Base-by-base conservation (phyloP, 2,329 filamentous ascomycete genomes). In the Calcarisporium arbuscula region DNA sequence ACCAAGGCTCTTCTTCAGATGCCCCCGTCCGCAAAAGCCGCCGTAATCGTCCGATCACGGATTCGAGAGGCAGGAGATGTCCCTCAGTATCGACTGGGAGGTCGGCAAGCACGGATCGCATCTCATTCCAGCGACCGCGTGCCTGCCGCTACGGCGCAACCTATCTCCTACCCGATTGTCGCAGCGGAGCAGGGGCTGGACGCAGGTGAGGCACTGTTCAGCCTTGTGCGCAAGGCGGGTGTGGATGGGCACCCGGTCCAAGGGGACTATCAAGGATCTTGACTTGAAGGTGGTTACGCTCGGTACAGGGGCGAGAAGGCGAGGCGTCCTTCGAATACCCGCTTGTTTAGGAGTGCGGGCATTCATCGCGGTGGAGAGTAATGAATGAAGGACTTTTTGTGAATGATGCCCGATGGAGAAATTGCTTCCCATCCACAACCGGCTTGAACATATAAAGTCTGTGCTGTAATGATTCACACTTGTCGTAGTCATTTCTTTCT, bases 171-270 rank as follows among this genome's bases (percentile, higher is more conserved):
- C n/a, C 92, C 92, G 0, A 86, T 95, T 54, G 88, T 98, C 6
- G 84, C 90, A 8, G 67, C 74, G 2, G 92, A 98, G 67, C 92
- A 96, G 57, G 89, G 86, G 12, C 98, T 92, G 92, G 85, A 75
- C 9, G 89, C 92, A 60, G 89, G 96, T 56, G 86, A 96, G 69
- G 85, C 90, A 0, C 60, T 98, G 4, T 72, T 88, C 35, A 94
- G 85, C 60, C 64, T 96, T 53, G 92, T 95, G 82, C 74, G 86
- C 40, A 98, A 98, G 70, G 89, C 89, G 1, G 92, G 92, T 2
- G n/a, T 98, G 89, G 89, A 73, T 72, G 38, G 88, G 87, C 1
- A 86, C 80, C 72, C 77, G 72, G 42, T 82, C 83, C 2, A 72
- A 75, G 26, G 96, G 89, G 90, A n/a, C n/a, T n/a, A n/a, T n/a